Conservation (phyloP, 768 basidiomycete genomes). For the Coprinellus aureogranulatus region DNA sequence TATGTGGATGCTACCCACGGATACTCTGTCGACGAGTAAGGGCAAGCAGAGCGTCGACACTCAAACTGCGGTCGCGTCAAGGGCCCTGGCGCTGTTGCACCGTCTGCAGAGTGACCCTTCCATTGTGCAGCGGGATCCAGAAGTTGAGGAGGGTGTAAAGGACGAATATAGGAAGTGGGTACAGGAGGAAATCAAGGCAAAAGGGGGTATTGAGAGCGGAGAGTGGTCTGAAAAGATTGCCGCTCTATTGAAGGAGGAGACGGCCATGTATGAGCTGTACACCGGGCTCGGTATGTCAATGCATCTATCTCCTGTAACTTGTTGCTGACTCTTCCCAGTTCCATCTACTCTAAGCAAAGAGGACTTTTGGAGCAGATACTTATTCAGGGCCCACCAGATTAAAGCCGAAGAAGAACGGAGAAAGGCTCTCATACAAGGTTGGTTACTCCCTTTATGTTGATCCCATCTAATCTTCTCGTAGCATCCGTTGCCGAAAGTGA, state of each 20-base stretch:
- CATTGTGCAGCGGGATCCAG: constrained; percentile 76
- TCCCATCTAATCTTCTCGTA: constrained; percentile 21
- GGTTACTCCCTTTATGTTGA: too few species aligned
- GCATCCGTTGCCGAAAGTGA: constrained; percentile 63
- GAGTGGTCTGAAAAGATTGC: constrained; percentile 55
- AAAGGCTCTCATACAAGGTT: constrained; percentile 73
- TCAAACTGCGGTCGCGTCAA: constrained; percentile 52
- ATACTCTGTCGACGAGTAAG: too few species aligned
- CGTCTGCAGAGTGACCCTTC: constrained; percentile 73
- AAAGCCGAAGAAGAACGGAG: constrained; percentile 74
- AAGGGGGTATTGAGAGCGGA: constrained; percentile 55
- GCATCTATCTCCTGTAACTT: too few species aligned
- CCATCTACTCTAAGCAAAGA: constrained; percentile 61
- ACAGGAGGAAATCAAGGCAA: constrained; percentile 46
- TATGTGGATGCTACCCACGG: constrained; percentile 76
- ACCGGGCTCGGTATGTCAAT: constrained; percentile 53
- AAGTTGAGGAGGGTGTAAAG: constrained; percentile 52
- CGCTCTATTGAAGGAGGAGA: constrained; percentile 43
- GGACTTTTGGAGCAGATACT: constrained; percentile 85
- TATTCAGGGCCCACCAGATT: constrained; percentile 85
- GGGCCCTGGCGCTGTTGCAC: constrained; percentile 74
- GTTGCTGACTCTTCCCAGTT: too few species aligned
- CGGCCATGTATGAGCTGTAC: constrained; percentile 27
- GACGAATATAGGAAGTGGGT: constrained; percentile 61
- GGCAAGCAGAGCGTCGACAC: constrained; percentile 8